Base-by-base conservation (phyloP, 176 grass and related monocot species). In the Triticum turgidum region DNA sequence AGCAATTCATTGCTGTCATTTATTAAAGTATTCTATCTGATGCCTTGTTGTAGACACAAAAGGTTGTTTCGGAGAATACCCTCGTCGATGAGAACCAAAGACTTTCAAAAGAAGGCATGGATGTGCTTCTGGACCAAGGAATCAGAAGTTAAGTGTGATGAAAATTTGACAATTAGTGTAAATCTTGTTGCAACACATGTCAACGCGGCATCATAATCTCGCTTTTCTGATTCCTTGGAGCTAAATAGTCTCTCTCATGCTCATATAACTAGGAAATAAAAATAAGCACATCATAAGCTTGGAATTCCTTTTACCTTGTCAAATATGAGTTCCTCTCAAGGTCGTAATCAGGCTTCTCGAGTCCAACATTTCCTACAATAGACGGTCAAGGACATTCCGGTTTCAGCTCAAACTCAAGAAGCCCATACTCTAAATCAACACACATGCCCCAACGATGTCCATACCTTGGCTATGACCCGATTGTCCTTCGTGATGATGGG, bases 41-140 rank as follows among this genome's bases (percentile, higher is more conserved):
- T 89, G 65, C 70, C 84, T 95, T 90, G 27, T 63, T 96, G 65
- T 92, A 98, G 97, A 96, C 97, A 92, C 94, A 98, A 96, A 98
- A 98, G 77, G 97, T 98, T 10, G 97, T 96, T 89, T 91, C 96
- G 92, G 97, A 98, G 97, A 98, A 98, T 81, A 98, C 97, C 47
- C 90, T 98, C 42, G 94, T 98, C 0, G 94, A 98, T 64, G 97
- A 98, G 87, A 96, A 92, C 87, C 93, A 98, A 90, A 92, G 94
- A 88, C 88, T 82, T 66, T 93, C 93, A 61, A 96, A 96, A 86
- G 92, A 42, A 39, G 94, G 87, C 82, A 94, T 82, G 97, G 90
- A 41, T 83, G 79, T 82, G 77, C 93, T 89, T 92, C 94, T 88
- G 96, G 73, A 94, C 82, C 94, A 85, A 95, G 86, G 84, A 87